Conservation (phyloP, 352 stramenopile species). For the Phytophthora litchii region DNA sequence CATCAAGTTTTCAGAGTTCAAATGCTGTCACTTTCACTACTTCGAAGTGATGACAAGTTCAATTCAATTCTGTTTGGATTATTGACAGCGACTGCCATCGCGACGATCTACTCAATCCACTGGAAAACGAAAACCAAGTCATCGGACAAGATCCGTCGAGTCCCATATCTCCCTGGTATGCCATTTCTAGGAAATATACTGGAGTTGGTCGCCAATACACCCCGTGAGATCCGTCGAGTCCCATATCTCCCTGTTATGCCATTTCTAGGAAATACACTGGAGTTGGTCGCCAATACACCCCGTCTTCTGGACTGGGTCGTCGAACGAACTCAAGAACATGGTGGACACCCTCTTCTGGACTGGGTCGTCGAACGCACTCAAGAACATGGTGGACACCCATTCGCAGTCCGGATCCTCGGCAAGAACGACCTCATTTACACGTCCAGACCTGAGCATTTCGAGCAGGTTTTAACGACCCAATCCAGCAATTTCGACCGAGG, state of each 20-base stretch:
- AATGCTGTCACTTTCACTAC: no score
- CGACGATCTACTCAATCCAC: not conserved
- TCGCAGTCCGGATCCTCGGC: conserved; percentile 17
- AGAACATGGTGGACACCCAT: conserved; percentile 4
- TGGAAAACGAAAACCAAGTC: not conserved
- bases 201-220: conserved; percentile 27
- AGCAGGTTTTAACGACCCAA: conserved; percentile 52
- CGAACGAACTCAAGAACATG: no score
- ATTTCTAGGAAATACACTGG: conserved; percentile 25
- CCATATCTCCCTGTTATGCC: conserved; percentile 1
- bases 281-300: conserved; percentile 25
- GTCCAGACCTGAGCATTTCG: conserved; percentile 33
- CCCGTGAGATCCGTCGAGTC: conserved; percentile 3
- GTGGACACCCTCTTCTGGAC: conserved; percentile 47
- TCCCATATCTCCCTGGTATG: not conserved
- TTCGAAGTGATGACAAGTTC: not conserved
- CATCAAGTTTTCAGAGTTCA: no score
- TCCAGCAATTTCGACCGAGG: conserved; percentile 76
- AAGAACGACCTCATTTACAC: conserved; percentile 24
- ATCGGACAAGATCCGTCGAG: not conserved
- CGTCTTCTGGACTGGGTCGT: no score
- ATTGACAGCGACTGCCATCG: not conserved
- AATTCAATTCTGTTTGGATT: not conserved
- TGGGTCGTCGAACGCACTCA: conserved; percentile 23
- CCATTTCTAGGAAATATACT: conserved; percentile 25